Percentiles rank a stretch among this genome's conserved stretches.
These are phyloP conservation scores for Rugonectria rugulosa DNA, from an alignment of 2,329 filamentous ascomycete species.

Conservation along the genomic window DNA sequence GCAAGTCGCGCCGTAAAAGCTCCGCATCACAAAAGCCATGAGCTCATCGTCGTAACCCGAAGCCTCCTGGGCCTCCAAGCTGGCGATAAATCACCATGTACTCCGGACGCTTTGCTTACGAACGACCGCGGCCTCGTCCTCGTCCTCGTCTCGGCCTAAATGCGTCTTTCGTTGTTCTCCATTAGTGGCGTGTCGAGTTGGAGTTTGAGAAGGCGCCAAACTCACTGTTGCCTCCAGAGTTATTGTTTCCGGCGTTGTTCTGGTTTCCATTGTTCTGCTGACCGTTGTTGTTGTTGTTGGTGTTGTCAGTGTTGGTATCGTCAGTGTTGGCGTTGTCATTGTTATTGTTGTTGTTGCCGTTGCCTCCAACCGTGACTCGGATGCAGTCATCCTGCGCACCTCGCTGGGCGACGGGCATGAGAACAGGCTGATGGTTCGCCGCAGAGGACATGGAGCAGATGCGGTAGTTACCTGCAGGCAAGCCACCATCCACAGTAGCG, in stretches of 20 bases:
- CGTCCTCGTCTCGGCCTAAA: neutral
- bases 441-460: constrained; percentile 69
- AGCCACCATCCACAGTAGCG: constrained; percentile 63
- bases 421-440: constrained; percentile 71
- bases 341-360: constrained; percentile 31
- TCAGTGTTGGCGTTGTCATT: constrained; percentile 28
- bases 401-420: constrained; percentile 73
- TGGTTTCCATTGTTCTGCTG: constrained; percentile 16
- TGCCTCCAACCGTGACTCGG: constrained; percentile 62
- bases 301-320: constrained; percentile 15
- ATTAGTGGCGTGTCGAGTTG: neutral
- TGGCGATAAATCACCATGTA: neutral
- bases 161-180: constrained; percentile 1
- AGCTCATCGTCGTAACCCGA: neutral
- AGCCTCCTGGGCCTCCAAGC: constrained; percentile 2
- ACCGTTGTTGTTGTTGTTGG: constrained; percentile 16
- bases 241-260: neutral
- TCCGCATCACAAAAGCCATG: too few species aligned
- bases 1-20: too few species aligned
- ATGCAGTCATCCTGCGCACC: constrained; percentile 72
- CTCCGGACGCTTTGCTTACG: neutral
- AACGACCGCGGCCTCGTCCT: neutral
- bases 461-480: constrained; percentile 69
- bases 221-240: neutral
- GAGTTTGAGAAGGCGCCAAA: neutral